Conservation (phyloP, 1,284 basidiomycete genomes). For the Paramarasmius palmivorus region DNA sequence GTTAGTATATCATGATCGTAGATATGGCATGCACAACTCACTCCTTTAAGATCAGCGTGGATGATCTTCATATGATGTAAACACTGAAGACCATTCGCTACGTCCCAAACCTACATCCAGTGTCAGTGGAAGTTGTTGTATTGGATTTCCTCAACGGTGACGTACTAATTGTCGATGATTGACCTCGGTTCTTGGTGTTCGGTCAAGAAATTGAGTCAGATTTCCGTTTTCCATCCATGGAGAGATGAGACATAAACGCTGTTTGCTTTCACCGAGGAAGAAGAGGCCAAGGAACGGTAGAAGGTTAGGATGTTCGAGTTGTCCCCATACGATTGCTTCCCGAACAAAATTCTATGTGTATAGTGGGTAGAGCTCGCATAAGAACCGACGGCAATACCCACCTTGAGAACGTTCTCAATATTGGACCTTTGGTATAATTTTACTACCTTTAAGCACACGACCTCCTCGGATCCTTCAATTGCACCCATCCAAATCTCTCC, state of each 20-base stretch:
- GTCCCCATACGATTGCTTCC: too few species aligned
- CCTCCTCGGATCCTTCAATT: not conserved
- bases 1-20: not conserved
- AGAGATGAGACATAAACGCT: too few species aligned
- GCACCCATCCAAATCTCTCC: not conserved
- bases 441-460: not conserved
- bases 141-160: not conserved
- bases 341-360: slow-evolving; percentile 29
- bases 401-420: not conserved
- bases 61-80: too few species aligned
- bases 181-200: slow-evolving; percentile 9
- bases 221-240: slow-evolving; percentile 36
- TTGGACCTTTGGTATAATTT: not conserved
- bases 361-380: too few species aligned
- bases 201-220: slow-evolving; percentile 26
- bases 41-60: slow-evolving; percentile 40
- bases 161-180: slow-evolving; percentile 25
- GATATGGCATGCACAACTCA: slow-evolving; percentile 20
- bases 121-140: not conserved
- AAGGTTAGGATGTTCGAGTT: too few species aligned
- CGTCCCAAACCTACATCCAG: slow-evolving; percentile 28
- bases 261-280: too few species aligned
- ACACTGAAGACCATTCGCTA: too few species aligned
- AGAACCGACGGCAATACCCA: too few species aligned
- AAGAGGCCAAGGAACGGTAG: too few species aligned